Evolutionary conservation across 441 rosid species (phyloP).

Genomic region (Adansonia madagascariensis): DNA sequence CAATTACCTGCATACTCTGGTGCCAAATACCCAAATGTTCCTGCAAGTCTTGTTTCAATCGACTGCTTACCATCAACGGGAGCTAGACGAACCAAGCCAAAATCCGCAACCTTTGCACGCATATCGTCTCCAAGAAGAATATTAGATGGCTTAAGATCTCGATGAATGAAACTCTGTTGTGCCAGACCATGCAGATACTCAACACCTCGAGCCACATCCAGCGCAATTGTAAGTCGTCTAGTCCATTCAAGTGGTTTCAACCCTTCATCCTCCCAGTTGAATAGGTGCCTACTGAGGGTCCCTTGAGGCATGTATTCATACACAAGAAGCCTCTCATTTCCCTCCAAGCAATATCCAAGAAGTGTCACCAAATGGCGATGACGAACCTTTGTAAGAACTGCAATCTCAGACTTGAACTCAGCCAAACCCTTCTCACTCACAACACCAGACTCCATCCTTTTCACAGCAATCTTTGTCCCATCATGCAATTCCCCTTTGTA

Average conservation of each 20-base stretch:
- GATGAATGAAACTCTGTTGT: constrained; percentile 47
- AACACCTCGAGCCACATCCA: constrained; percentile 53
- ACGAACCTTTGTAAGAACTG: constrained; percentile 53
- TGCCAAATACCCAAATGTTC: constrained; percentile 49
- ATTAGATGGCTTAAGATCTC: constrained; percentile 51
- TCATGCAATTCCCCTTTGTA: constrained; percentile 52
- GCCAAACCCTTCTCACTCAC: constrained; percentile 45
- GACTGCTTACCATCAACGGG: constrained; percentile 49
- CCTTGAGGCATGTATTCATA: constrained; percentile 48
- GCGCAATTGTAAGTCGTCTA: constrained; percentile 45
- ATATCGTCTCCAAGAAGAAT: constrained; percentile 56
- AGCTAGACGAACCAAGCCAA: constrained; percentile 54
- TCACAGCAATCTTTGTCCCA: constrained; percentile 55
- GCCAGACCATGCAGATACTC: constrained; percentile 49
- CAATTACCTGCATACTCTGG: constrained; percentile 54
- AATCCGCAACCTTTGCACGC: constrained; percentile 55
- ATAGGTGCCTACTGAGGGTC: constrained; percentile 43
- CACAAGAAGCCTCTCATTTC: constrained; percentile 40
- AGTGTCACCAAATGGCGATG: constrained; percentile 52
- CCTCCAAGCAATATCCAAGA: constrained; percentile 54
- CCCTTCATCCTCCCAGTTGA: constrained; percentile 45
- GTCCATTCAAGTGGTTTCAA: constrained; percentile 55
- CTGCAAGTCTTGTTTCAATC: constrained; percentile 49
- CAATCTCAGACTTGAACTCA: constrained; percentile 53
- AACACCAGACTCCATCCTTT: constrained; percentile 50